These are phyloP conservation scores for Albugo candida DNA, from an alignment of 352 stramenopile species.

Conservation along the genomic window DNA sequence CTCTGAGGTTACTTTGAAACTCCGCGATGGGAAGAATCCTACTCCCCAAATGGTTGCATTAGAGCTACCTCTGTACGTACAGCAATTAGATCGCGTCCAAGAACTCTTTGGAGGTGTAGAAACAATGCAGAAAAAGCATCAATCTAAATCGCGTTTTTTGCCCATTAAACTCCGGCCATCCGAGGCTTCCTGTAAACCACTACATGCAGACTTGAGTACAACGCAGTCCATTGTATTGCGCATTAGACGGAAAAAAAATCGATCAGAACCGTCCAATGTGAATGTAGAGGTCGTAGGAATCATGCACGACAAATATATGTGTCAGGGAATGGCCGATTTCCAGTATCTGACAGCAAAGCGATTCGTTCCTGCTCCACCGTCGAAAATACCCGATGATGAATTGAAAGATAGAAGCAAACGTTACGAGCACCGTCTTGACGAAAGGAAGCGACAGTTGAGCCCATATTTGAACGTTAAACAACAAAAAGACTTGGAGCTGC, in stretches of 20 bases:
- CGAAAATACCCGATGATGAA: too few species aligned
- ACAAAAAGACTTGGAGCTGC: too few species aligned
- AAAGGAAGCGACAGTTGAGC: too few species aligned
- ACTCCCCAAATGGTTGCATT: conserved; percentile 32
- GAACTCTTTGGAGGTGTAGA: conserved; percentile 37
- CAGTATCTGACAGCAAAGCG: conserved; percentile 52
- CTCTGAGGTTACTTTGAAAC: too few species aligned
- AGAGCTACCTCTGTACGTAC: conserved; percentile 44
- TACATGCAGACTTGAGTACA: conserved; percentile 65
- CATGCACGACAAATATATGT: conserved; percentile 62
- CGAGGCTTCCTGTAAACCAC: conserved; percentile 63
- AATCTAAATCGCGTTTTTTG: conserved; percentile 55
- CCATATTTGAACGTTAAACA: too few species aligned
- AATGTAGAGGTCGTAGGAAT: conserved; percentile 34
- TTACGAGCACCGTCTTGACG: too few species aligned
- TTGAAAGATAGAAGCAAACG: too few species aligned
- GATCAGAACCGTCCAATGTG: conserved; percentile 2
- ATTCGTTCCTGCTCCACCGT: conserved; percentile 14
- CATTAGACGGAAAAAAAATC: conserved; percentile 15
- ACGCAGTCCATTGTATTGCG: conserved; percentile 54
- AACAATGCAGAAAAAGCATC: conserved; percentile 39
- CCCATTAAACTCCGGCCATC: conserved; percentile 48
- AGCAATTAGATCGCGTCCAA: conserved; percentile 16
- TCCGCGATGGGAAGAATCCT: too few species aligned
- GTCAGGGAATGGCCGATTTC: conserved; percentile 73